Percentiles rank a stretch among this genome's conserved stretches.
Conservation (phyloP, 345 rosid genomes). For the Erodium maritimum region DNA sequence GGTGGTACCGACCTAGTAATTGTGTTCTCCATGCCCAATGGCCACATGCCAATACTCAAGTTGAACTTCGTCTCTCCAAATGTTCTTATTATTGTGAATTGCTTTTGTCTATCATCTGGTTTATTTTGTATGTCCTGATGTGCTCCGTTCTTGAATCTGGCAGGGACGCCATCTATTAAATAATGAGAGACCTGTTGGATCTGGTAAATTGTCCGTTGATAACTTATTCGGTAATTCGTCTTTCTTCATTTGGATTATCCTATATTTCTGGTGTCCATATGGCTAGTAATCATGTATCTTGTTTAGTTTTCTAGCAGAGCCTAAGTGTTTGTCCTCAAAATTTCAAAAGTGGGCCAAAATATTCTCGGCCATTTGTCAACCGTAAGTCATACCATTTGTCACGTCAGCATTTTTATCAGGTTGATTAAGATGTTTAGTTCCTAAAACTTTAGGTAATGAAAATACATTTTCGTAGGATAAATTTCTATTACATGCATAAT, state of each 20-base stretch:
- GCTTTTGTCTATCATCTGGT: too few relatives aligned
- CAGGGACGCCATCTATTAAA: slow-evolving; percentile 24
- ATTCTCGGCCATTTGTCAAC: too few relatives aligned
- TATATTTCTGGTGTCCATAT: not conserved
- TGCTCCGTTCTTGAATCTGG: slow-evolving; percentile 10
- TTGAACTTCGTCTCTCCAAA: not conserved
- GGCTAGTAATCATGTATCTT: not conserved
- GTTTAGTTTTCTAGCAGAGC: not conserved
- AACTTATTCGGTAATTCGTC: not conserved
- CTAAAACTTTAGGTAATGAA: too few relatives aligned
- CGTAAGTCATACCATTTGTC: too few relatives aligned
- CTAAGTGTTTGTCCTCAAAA: too few relatives aligned
- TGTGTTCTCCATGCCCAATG: not conserved
- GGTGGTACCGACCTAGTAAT: not conserved
- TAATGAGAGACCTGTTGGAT: slow-evolving; percentile 10
- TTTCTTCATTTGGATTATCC: not conserved
- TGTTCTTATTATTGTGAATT: too few relatives aligned
- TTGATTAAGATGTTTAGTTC: too few relatives aligned
- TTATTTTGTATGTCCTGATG: not conserved
- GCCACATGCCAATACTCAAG: not conserved
- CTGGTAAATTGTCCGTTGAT: slow-evolving; percentile 10
- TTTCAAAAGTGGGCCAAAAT: too few relatives aligned
- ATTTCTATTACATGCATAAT: too few relatives aligned
- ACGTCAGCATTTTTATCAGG: too few relatives aligned
- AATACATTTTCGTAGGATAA: too few relatives aligned